Conservation (phyloP, 306 rosid species). For the Quercus cerris region DNA sequence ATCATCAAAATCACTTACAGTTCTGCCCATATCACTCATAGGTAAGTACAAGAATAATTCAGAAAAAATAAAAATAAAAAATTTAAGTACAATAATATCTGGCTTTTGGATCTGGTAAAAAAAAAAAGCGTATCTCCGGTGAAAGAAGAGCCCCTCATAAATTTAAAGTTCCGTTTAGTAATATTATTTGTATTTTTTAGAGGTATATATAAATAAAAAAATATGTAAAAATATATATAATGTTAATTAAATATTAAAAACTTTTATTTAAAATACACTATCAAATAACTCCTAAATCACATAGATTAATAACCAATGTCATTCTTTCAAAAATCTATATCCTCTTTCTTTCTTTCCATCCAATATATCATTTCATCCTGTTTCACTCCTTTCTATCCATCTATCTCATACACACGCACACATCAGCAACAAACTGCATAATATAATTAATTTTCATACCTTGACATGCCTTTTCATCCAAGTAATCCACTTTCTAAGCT, state of each 20-base stretch:
- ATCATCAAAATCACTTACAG: constrained; percentile 21
- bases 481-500: constrained; percentile 60
- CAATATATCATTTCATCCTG: constrained; percentile 26
- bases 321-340: constrained; percentile 50
- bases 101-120: constrained; percentile 1
- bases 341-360: constrained; percentile 36
- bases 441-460: constrained; percentile 8
- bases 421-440: neutral
- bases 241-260: rapidly evolving
- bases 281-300: neutral
- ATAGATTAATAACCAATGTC: constrained; percentile 30
- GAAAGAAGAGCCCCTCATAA: neutral
- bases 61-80: no score
- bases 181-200: rapidly evolving
- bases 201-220: rapidly evolving
- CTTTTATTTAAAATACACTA: no score
- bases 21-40: constrained; percentile 33
- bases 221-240: no score
- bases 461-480: constrained; percentile 51
- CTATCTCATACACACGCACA: neutral
- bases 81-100: constrained; percentile 40
- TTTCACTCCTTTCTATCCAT: neutral
- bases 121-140: constrained; percentile 18
- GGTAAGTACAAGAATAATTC: constrained; percentile 33
- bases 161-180: no score